Evolutionary conservation across 2,329 filamentous ascomycete species (phyloP).

Genomic region (Colletotrichum sp.): DNA sequence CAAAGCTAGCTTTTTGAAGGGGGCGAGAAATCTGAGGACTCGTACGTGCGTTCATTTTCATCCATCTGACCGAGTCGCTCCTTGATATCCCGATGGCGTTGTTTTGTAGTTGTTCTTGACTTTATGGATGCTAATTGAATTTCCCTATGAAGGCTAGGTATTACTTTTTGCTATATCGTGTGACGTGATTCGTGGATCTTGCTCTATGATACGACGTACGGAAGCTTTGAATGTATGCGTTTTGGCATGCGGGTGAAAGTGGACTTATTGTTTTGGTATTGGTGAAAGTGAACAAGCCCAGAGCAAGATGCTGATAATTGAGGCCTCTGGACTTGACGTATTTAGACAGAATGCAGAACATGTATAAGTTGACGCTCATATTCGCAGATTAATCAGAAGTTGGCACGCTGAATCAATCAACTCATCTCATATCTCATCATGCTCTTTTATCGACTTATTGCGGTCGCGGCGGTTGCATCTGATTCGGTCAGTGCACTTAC

Average conservation of each 20-base stretch:
- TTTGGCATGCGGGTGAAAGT: background rate
- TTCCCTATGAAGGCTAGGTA: rapidly evolving
- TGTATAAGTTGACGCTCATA: background rate
- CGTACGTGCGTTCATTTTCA: background rate
- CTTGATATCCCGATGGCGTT: background rate
- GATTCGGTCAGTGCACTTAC: background rate
- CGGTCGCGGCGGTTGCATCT: too few relatives aligned
- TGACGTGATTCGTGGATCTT: background rate
- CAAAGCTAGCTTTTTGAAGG: background rate
- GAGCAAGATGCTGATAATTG: background rate
- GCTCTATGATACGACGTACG: rapidly evolving
- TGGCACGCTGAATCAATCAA: background rate
- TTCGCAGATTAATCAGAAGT: background rate
- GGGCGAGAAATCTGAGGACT: background rate
- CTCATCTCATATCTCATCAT: background rate
- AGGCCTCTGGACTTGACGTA: background rate
- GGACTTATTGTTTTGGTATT: rapidly evolving
- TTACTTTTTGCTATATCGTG: background rate
- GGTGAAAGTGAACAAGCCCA: rapidly evolving
- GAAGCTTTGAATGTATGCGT: background rate
- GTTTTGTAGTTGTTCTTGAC: background rate
- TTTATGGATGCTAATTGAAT: rapidly evolving
- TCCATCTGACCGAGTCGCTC: background rate
- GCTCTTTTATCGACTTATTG: background rate
- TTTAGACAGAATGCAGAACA: background rate